A percentile compares a stretch with the other conserved stretches of the same genome.
phyloP scores from a whole-genome alignment of 805 yeast genomes.

The Brettanomyces nanus region DNA sequence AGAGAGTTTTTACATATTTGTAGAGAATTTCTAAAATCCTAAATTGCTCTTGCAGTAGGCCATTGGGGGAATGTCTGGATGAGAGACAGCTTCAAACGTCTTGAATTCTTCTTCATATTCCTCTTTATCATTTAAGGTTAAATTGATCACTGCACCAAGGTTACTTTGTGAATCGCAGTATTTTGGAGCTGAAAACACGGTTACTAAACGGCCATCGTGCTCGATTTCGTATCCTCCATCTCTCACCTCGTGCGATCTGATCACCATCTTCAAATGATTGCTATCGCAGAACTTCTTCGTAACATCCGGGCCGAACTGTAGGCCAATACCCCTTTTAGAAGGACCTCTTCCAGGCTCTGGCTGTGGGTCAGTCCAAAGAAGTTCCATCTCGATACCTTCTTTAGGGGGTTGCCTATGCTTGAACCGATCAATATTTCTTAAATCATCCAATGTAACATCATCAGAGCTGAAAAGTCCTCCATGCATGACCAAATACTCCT shows the following conservation, averaged over 20 bases:
- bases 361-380: slow-evolving; percentile 97
- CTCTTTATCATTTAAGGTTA: slow-evolving; percentile 39
- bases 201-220: slow-evolving; percentile 77
- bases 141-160: slow-evolving; percentile 80
- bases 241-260: slow-evolving; percentile 93
- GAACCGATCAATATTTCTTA: slow-evolving; percentile 64
- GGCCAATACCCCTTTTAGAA: slow-evolving; percentile 90
- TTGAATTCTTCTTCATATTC: slow-evolving; percentile 43
- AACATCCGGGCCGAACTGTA: slow-evolving; percentile 95
- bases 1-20: no score
- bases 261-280: slow-evolving; percentile 69
- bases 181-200: slow-evolving; percentile 98
- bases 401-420: slow-evolving; percentile 71
- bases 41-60: slow-evolving; percentile 59
- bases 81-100: slow-evolving; percentile 75
- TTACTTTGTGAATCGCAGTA: slow-evolving; percentile 93
- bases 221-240: slow-evolving; percentile 85
- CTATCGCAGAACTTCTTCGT: slow-evolving; percentile 67
- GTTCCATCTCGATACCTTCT: slow-evolving; percentile 91
- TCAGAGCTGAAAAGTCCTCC: slow-evolving; percentile 90
- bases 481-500: slow-evolving; percentile 81
- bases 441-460: slow-evolving; percentile 60
- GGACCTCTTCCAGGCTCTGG: slow-evolving; percentile 67
- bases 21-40: no score
- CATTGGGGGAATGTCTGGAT: slow-evolving; percentile 92